phyloP scores from a whole-genome alignment of 2,329 filamentous ascomycete genomes.

The Phyllosticta citriasiana region DNA sequence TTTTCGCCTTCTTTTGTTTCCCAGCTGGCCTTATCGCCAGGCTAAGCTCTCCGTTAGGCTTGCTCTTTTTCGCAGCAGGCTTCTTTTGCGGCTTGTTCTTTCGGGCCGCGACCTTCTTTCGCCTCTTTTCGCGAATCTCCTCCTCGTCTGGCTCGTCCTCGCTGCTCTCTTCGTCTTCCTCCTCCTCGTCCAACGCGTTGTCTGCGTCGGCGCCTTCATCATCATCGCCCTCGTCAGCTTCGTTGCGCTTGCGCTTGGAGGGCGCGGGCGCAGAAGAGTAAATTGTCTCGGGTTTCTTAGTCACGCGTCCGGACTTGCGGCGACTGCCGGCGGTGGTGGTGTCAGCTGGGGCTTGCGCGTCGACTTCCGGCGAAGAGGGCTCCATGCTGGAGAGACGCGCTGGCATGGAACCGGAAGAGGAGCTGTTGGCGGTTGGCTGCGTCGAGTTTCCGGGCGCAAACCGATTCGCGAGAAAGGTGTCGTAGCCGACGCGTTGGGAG shows the following conservation, averaged over 20 bases:
- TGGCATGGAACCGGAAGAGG: slow-evolving; percentile 7
- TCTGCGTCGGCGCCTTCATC: slow-evolving; percentile 3
- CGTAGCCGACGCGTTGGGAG: not conserved
- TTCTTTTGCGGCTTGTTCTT: slow-evolving; percentile 21
- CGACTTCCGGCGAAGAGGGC: slow-evolving; percentile 11
- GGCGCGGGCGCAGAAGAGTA: slow-evolving; percentile 20
- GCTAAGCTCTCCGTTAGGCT: slow-evolving; percentile 40
- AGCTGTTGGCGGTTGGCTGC: not conserved
- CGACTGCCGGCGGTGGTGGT: slow-evolving; percentile 14
- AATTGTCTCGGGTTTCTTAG: slow-evolving; percentile 26
- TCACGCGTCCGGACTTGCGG: slow-evolving; percentile 33
- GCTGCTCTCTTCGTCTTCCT: slow-evolving; percentile 20
- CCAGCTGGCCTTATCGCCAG: slow-evolving; percentile 46
- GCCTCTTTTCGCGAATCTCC: slow-evolving; percentile 24
- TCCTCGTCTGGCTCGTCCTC: slow-evolving; percentile 31
- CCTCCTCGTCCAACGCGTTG: slow-evolving; percentile 2
- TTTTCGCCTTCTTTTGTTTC: slow-evolving; percentile 34
- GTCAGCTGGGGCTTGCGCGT: slow-evolving; percentile 11
- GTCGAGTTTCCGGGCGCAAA: not conserved
- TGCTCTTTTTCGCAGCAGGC: slow-evolving; percentile 43
- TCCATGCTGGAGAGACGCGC: slow-evolving; percentile 13
- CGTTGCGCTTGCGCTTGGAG: slow-evolving; percentile 28
- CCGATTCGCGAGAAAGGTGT: not conserved
- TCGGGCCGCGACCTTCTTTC: slow-evolving; percentile 19
- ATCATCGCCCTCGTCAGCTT: slow-evolving; percentile 21